phyloP scores from a whole-genome alignment of 2,329 filamentous ascomycete species.

The Colletotrichum magnum region DNA sequence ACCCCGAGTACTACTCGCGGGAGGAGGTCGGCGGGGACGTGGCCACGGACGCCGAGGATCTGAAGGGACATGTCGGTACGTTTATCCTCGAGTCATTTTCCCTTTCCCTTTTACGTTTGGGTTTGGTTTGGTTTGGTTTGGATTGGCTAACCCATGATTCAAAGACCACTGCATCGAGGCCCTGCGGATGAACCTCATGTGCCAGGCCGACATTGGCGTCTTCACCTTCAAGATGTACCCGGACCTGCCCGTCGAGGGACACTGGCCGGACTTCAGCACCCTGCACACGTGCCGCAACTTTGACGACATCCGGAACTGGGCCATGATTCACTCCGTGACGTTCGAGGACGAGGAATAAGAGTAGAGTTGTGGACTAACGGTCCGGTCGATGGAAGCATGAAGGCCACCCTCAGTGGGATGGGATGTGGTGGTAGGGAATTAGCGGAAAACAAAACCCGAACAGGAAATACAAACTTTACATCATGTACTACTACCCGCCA shows the following conservation, averaged over 20 bases:
- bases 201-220: conserved; percentile 67
- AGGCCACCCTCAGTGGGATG: too few relatives aligned
- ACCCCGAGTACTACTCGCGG: conserved; percentile 63
- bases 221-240: conserved; percentile 67
- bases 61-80: conserved; percentile 60
- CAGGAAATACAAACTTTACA: too few relatives aligned
- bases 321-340: conserved; percentile 63
- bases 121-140: background rate
- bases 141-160: conserved; percentile 6
- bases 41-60: conserved; percentile 55
- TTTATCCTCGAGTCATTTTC: too few relatives aligned
- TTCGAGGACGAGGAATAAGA: conserved; percentile 60
- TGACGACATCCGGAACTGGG: conserved; percentile 65
- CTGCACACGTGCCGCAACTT: conserved; percentile 69
- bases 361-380: background rate
- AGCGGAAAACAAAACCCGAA: too few relatives aligned
- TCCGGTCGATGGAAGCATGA: background rate
- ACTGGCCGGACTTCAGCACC: conserved; percentile 70
- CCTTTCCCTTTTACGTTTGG: too few relatives aligned
- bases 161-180: conserved; percentile 69
- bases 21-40: conserved; percentile 63
- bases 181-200: conserved; percentile 67
- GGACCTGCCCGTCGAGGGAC: conserved; percentile 59
- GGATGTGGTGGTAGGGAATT: too few relatives aligned
- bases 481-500: too few relatives aligned